Base-by-base conservation (phyloP, 2,329 filamentous ascomycete species). In the Apiospora sp. region DNA sequence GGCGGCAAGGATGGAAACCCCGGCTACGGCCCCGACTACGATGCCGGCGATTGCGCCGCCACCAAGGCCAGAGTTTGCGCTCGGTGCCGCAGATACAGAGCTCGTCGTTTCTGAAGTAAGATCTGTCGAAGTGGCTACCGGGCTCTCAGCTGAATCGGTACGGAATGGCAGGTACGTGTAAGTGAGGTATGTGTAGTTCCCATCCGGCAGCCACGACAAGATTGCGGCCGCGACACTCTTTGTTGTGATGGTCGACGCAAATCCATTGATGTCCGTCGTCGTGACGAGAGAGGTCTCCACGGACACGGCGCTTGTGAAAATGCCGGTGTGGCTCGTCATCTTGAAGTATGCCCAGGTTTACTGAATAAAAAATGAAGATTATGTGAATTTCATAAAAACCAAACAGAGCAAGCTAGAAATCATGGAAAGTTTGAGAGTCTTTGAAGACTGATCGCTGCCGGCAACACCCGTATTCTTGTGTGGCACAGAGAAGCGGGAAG, bases 151-250 rank as follows among this genome's bases (percentile, higher is more conserved):
- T 16, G 69, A 13, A 3, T 37, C 30, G 19, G 69, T 71, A n/a
- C 43, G 24, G 10, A 71, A 24, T 6, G 69, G 69, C 19, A 71
- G n/a, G 51, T 37, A 71, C 12, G 69, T 71, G 14, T 44, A 37
- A 3, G 27, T 71, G 13, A 71, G n/a, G 34, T 61, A 71, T 16
- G 69, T 71, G 48, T 71, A 71, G 49, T 71, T 71, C 27, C 69
- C 69, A 37, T 71, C 69, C 22, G 69, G 69, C 5, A 71, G n/a
- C 51, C 69, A 71, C 4, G 69, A 71, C 14, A 71, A 49, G 37
- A 71, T 64, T 19, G 54, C 51, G 48, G 69, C 51, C 0, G 61
- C 69, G 4, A 71, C 34, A 37, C 69, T 67, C 30, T 43, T 34
- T 2, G 69, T 71, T n/a, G 51, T 64, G 14, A 43, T 64, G 30